A percentile compares a stretch with the other conserved stretches of the same genome.
phyloP scores from a whole-genome alignment of 106 monocot genomes.

The Allium fistulosum region DNA sequence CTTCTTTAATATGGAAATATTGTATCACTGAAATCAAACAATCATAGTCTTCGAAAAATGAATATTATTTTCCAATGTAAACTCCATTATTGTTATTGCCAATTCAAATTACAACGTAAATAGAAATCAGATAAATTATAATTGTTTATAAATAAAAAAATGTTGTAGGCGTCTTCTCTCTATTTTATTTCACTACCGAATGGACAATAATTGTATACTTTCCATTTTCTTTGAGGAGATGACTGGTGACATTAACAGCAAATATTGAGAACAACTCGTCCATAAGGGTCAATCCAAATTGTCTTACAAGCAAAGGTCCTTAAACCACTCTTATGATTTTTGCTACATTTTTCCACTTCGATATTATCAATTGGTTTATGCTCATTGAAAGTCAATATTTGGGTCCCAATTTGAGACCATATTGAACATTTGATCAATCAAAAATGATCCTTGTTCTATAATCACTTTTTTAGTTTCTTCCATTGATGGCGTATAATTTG shows the following conservation, averaged over 20 bases:
- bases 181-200: not conserved
- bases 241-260: slow-evolving; percentile 10
- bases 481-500: slow-evolving; percentile 21
- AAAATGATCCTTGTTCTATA: slow-evolving; percentile 5
- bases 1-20: no score
- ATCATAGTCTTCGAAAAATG: no score
- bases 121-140: no score
- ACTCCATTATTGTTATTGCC: no score
- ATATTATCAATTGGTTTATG: slow-evolving; percentile 6
- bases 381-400: slow-evolving; percentile 8
- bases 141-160: no score
- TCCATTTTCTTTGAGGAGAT: slow-evolving; percentile 9
- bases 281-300: slow-evolving; percentile 30
- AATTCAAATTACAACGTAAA: no score
- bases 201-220: slow-evolving; percentile 9
- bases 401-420: slow-evolving; percentile 32
- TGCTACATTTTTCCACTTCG: slow-evolving; percentile 13
- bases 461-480: slow-evolving; percentile 25
- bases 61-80: no score
- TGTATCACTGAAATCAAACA: no score
- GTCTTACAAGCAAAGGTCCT: slow-evolving; percentile 19
- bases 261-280: slow-evolving; percentile 23
- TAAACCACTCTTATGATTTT: slow-evolving; percentile 28
- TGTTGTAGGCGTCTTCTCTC: no score
- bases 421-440: not conserved